Evolutionary conservation across 768 basidiomycete species (phyloP).

Genomic region (Tulasnella sp.): DNA sequence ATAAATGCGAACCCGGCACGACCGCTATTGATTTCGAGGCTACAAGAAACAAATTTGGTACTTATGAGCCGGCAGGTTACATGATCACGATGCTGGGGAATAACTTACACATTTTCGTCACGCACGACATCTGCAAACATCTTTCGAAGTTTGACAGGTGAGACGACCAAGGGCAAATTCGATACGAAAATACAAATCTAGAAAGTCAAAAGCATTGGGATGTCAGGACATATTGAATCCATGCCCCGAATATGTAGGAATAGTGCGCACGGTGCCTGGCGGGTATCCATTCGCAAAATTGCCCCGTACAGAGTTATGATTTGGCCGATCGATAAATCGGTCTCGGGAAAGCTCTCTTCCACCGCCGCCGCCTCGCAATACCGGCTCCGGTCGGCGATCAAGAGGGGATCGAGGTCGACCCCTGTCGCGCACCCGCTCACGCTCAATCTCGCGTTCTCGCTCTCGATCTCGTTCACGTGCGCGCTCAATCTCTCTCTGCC

Average conservation of each 20-base stretch:
- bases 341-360: no score
- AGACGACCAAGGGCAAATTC: constrained; percentile 5
- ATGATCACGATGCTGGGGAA: not conserved
- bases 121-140: not conserved
- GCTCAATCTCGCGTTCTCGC: no score
- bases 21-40: constrained; percentile 9
- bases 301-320: no score
- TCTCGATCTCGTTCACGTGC: not conserved
- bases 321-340: no score
- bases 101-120: constrained; percentile 6
- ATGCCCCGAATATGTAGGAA: no score
- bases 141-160: not conserved
- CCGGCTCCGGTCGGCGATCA: not conserved
- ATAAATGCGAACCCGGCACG: constrained; percentile 13
- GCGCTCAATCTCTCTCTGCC: not conserved
- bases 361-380: no score
- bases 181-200: constrained; percentile 9
- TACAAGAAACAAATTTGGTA: not conserved
- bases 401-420: not conserved
- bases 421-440: no score
- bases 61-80: not conserved
- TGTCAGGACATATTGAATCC: no score
- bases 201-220: no score
- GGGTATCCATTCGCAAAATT: no score
- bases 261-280: no score